phyloP scores from a whole-genome alignment of 352 stramenopile genomes.

The Peronospora destructor region DNA sequence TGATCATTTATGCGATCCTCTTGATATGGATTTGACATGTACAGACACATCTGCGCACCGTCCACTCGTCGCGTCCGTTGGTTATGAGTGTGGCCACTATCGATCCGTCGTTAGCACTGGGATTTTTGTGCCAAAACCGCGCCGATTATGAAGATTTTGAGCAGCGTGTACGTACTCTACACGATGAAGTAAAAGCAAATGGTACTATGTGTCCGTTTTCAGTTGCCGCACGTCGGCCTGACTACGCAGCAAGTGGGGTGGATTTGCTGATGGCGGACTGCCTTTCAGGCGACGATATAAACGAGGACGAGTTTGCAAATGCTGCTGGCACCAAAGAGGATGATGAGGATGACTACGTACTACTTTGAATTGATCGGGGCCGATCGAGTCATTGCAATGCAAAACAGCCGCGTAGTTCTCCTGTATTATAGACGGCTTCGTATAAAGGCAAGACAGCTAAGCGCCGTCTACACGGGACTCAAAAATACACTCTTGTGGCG shows the following conservation, averaged over 20 bases:
- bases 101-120: constrained; percentile 90
- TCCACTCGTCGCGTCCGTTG: constrained; percentile 47
- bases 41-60: constrained; percentile 56
- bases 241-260: constrained; percentile 45
- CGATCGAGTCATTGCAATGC: constrained; percentile 9
- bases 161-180: constrained; percentile 36
- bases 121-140: constrained; percentile 86
- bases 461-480: constrained; percentile 7
- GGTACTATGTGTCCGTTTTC: constrained; percentile 55
- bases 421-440: constrained; percentile 30
- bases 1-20: constrained; percentile 1
- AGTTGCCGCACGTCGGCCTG: constrained; percentile 45
- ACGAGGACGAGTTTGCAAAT: constrained; percentile 37
- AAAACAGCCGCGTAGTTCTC: constrained; percentile 8
- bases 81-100: constrained; percentile 85
- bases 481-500: constrained; percentile 1
- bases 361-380: constrained; percentile 35
- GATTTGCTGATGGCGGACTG: constrained; percentile 50
- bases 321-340: constrained; percentile 20
- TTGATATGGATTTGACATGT: constrained; percentile 11
- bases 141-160: constrained; percentile 70
- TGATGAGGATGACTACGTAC: constrained; percentile 70
- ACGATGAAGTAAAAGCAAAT: constrained; percentile 33
- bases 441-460: constrained; percentile 19
- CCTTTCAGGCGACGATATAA: constrained; percentile 55